Evolutionary conservation across 164 flowering plant genomes (phyloP), one percentile per base, ranked within the genome.

Genomic region (Taxillus chinensis): DNA sequence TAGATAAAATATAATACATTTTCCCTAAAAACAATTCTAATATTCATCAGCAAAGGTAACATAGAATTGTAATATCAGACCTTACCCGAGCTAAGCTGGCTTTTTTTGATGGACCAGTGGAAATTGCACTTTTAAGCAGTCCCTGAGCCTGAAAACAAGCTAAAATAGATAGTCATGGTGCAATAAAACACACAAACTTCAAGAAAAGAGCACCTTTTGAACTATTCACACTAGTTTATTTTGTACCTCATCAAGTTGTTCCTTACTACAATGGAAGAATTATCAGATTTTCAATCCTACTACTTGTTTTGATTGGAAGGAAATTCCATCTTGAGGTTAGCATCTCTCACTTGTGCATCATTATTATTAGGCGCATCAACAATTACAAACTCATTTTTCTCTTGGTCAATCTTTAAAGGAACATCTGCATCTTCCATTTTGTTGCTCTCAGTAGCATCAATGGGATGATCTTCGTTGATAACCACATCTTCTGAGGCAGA

Each of bases 41-140:
- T 27, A 27, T 27, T 27, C 27, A 2, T 27, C 27, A 0, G 27
- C 27, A 27, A 27, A 27, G 27, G 27, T 27, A 27, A 27, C 27
- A 27, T 27, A 27, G 27, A 27, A 27, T 27, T 27, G 27, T 27
- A 27, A 27, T 27, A 27, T 27, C 27, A 51, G 39, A 68, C 55
- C 92, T 78, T 83, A 92, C 99, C 86, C 88, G 80, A 48, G 96
- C 92, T 74, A 95, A 71, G 77, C 99, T 85, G 70, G 99, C 99
- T 69, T 95, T 96, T 75, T 95, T 91, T 38, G 99, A 91, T 73
- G 87, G 92, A 66, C 98, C 99, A 66, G 87, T 79, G 54, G 96
- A 75, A 68, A 61, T 70, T 58, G 98, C 74, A 75, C 74, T 83
- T 71, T 91, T 86, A 50, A 95, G 95, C 60, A 95, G 80, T 61